These are phyloP conservation scores for Blumeriella jaapii DNA, from an alignment of 2,329 filamentous ascomycete genomes.

Conservation along the genomic window DNA sequence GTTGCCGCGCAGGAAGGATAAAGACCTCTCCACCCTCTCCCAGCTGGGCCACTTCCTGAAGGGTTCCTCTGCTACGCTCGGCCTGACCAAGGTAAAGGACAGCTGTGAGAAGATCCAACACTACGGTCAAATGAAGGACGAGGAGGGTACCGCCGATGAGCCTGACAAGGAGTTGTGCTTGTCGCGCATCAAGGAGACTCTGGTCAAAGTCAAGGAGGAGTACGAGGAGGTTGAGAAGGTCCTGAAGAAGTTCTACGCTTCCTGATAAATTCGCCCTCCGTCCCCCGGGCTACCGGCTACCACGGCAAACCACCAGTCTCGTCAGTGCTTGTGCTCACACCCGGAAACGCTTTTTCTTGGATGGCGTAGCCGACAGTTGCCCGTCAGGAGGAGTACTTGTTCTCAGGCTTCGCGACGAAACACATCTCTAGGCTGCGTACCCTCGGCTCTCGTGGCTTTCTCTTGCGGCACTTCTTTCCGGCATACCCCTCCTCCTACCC, in stretches of 20 bases:
- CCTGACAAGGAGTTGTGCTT: conserved; percentile 58
- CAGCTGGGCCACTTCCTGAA: conserved; percentile 91
- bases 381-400: no score
- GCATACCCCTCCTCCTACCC: conserved; percentile 17
- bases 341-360: conserved; percentile 9
- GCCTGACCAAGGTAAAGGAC: conserved; percentile 81
- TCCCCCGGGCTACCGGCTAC: no score
- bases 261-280: no score
- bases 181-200: conserved; percentile 54
- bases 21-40: conserved; percentile 65
- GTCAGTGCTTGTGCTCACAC: conserved; percentile 18
- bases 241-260: conserved; percentile 40
- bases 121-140: conserved; percentile 72
- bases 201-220: conserved; percentile 63
- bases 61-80: conserved; percentile 89
- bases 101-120: conserved; percentile 95
- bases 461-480: conserved; percentile 22
- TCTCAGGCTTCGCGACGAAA: no score
- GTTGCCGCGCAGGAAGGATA: conserved; percentile 40
- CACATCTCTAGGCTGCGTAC: no score
- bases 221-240: conserved; percentile 61
- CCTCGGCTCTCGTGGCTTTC: no score
- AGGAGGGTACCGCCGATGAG: conserved; percentile 57
- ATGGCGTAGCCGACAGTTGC: conserved; percentile 14
- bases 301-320: conserved; percentile 4